Base-by-base conservation (phyloP, 768 basidiomycete genomes). In the Serpula lacrymans region DNA sequence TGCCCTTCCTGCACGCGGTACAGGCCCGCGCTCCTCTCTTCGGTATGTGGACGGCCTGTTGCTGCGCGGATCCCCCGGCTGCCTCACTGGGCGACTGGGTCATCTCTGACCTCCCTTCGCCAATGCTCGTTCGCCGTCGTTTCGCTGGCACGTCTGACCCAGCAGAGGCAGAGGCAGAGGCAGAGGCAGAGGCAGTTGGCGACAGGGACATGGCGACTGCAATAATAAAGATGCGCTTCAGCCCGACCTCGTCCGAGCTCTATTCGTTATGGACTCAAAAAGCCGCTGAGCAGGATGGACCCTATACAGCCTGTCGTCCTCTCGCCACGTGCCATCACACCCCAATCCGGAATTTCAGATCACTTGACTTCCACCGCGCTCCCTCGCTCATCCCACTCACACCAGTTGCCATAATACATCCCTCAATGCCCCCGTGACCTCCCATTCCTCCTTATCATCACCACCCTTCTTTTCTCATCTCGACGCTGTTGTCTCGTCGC, bases 1-100 rank as follows among this genome's bases (percentile, higher is more conserved):
- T 93, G 43, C 89, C 89, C 54, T 88, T 89, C 60, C 89, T 80
- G 65, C 89, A 92, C 48, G 84, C 80, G 12, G 88, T 90, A 61
- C 89, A 92, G 40, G 89, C 89, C 48, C 88, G 72, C 41, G 88
- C 86, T n/a, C 89, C 89, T 53, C 88, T 75, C 74, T 91, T 92
- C 31, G 88, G 87, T 50, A 89, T 85, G 62, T 90, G 85, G n/a
- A 70, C 57, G 22, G 70, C 22, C 40, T 62, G 42, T 42, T 65
- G 71, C 16, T 53, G 39, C 13, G 42, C 44, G 51, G 51, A 29
- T 42, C 56, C 50, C 46, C 58, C 39, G 53, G 53, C 53, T 27
- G 54, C 59, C 34, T 65, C 67, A 41, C 62, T 49, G 24, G 62
- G 40, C 23, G 70, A 64, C 37, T 72, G 69, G 48, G 62, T 47